Percentiles rank a stretch among this genome's conserved stretches.
phyloP scores from a whole-genome alignment of 2,329 filamentous ascomycete genomes.

The Chrysosphaeria jannelii region DNA sequence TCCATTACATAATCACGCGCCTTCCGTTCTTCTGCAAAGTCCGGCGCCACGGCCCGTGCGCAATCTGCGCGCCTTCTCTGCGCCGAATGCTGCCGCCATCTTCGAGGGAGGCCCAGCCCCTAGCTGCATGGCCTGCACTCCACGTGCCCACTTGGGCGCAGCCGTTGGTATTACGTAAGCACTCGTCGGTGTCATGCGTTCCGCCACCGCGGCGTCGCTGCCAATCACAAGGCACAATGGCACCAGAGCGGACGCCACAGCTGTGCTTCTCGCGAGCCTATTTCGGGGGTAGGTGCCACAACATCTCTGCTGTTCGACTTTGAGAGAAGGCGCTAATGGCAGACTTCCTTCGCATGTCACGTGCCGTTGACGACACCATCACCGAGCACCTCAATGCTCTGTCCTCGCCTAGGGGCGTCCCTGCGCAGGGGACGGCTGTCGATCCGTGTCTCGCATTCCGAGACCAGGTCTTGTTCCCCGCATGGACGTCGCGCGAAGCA shows the following conservation, averaged over 20 bases:
- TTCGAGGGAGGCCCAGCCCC: too few species aligned
- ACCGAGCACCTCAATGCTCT: conserved; percentile 78
- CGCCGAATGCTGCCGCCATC: too few species aligned
- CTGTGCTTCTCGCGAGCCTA: conserved; percentile 48
- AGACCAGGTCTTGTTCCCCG: conserved; percentile 50
- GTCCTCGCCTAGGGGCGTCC: conserved; percentile 35
- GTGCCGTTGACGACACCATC: conserved; percentile 80
- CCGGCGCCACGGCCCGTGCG: too few species aligned
- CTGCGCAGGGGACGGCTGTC: conserved; percentile 16
- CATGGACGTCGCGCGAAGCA: conserved; percentile 59
- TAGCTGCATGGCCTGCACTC: too few species aligned
- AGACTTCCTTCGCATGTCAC: conserved; percentile 80
- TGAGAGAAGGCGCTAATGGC: conserved; percentile 2
- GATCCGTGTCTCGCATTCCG: conserved; percentile 42
- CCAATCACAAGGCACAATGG: too few species aligned
- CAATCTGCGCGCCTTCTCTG: too few species aligned
- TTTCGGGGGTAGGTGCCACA: conserved; percentile 25
- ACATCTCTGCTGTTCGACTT: neutral
- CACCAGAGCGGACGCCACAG: conserved; percentile 39
- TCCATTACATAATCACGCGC: too few species aligned
- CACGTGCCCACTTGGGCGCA: too few species aligned
- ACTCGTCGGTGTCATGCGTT: too few species aligned
- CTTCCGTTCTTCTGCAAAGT: too few species aligned
- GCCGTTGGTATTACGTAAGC: too few species aligned
- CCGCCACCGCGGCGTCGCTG: too few species aligned